These are phyloP conservation scores for Blastobotrys apis DNA, from an alignment of 1,139 yeast genomes.

Conservation along the genomic window DNA sequence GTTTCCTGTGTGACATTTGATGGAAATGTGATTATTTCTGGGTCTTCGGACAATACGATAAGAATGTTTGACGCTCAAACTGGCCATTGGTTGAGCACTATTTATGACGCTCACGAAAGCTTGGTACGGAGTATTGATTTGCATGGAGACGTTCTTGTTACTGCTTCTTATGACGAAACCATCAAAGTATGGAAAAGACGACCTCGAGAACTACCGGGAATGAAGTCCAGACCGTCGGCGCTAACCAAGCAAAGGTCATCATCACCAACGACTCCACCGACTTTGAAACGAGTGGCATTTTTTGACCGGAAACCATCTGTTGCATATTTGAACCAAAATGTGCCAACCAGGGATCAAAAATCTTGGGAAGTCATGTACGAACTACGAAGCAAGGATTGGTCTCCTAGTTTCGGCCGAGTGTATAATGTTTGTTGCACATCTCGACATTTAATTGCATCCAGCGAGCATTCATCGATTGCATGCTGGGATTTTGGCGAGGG, in stretches of 20 bases:
- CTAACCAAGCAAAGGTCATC: neutral
- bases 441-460: slow-evolving; percentile 15
- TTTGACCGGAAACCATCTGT: slow-evolving; percentile 6
- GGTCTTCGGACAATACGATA: slow-evolving; percentile 14
- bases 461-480: slow-evolving; percentile 11
- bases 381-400: slow-evolving; percentile 10
- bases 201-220: neutral
- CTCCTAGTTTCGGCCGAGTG: slow-evolving; percentile 12
- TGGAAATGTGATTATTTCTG: slow-evolving; percentile 13
- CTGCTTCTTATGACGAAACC: slow-evolving; percentile 16
- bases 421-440: slow-evolving; percentile 11
- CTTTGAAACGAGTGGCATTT: slow-evolving; percentile 4
- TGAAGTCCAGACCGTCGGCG: neutral
- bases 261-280: neutral
- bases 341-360: slow-evolving; percentile 9
- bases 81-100: slow-evolving; percentile 12
- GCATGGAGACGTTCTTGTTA: slow-evolving; percentile 9
- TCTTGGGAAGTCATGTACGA: slow-evolving; percentile 12
- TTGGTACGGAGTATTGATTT: slow-evolving; percentile 14
- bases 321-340: slow-evolving; percentile 7
- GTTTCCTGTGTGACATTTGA: slow-evolving; percentile 15
- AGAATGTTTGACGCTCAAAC: slow-evolving; percentile 12
- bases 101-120: slow-evolving; percentile 15
- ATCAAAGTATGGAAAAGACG: slow-evolving; percentile 15
- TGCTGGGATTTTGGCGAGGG: slow-evolving; percentile 16